phyloP scores from a whole-genome alignment of 441 rosid species.

The Croton laevigatus region DNA sequence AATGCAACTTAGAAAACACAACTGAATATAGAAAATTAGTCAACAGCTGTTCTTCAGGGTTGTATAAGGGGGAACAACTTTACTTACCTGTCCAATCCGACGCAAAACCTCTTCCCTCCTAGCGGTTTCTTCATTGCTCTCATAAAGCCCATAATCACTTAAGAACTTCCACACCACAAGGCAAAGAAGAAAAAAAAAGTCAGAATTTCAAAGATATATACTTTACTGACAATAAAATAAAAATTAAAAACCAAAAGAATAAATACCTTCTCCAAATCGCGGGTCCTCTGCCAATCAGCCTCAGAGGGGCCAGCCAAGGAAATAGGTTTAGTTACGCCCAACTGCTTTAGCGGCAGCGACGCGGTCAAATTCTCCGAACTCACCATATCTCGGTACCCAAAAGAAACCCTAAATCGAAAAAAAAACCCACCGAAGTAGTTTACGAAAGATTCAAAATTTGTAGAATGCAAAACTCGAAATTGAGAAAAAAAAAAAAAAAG shows the following conservation, averaged over 20 bases:
- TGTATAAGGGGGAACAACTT: neutral
- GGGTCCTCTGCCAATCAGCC: constrained; percentile 43
- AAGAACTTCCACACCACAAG: constrained; percentile 35
- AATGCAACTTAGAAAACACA: neutral
- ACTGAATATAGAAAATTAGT: too few species aligned
- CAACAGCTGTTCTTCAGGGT: too few species aligned
- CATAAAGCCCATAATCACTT: constrained; percentile 56
- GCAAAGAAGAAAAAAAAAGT: neutral
- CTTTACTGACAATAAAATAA: neutral
- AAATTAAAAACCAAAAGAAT: neutral
- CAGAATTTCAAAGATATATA: neutral
- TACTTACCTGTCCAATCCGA: constrained; percentile 45
- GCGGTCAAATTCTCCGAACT: constrained; percentile 33
- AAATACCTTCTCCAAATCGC: constrained; percentile 53
- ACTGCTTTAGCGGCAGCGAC: constrained; percentile 28
- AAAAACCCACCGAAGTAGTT: neutral
- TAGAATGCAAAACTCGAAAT: neutral
- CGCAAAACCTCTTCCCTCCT: constrained; percentile 53
- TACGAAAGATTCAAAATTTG: neutral
- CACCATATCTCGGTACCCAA: constrained; percentile 30
- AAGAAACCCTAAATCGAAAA: neutral
- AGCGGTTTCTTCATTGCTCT: constrained; percentile 51
- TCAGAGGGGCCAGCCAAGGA: constrained; percentile 51
- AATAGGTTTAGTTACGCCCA: constrained; percentile 54
- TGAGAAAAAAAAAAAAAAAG: too few species aligned